phyloP scores from a whole-genome alignment of 1,139 yeast genomes.

The Zygosaccharomyces pseudobailii region DNA sequence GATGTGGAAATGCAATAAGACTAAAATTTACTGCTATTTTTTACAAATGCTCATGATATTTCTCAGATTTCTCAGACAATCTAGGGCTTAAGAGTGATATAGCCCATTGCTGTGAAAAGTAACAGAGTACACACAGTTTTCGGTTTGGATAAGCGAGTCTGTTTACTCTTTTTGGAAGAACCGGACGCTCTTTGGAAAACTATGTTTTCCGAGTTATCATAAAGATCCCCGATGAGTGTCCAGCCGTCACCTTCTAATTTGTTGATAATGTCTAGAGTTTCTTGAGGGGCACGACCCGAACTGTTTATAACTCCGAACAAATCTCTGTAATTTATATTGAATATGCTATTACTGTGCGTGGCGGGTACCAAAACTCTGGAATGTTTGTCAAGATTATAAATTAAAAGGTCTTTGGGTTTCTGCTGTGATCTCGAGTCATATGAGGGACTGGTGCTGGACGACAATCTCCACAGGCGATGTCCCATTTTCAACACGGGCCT shows the following conservation, averaged over 20 bases:
- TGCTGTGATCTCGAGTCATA: neutral
- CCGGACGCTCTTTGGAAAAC: conserved; percentile 13
- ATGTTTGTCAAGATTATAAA: conserved; percentile 16
- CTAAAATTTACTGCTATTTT: neutral
- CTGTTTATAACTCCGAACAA: conserved; percentile 26
- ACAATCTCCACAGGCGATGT: neutral
- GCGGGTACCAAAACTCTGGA: conserved; percentile 8
- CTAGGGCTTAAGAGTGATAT: neutral
- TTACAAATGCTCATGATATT: neutral
- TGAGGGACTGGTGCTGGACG: neutral
- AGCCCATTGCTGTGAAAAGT: neutral
- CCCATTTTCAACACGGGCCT: neutral
- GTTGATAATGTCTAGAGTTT: conserved; percentile 17
- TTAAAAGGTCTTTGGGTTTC: conserved; percentile 12
- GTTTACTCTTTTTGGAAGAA: neutral
- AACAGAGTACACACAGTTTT: neutral
- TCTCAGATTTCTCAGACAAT: neutral
- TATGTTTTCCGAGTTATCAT: conserved; percentile 12
- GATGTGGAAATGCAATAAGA: conserved; percentile 12
- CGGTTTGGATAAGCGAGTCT: neutral
- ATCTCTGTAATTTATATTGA: conserved; percentile 24
- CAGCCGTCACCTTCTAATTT: conserved; percentile 23
- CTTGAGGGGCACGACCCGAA: conserved; percentile 22
- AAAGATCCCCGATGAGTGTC: conserved; percentile 24
- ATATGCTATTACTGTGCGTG: conserved; percentile 12